These are phyloP conservation scores for Croton laevigatus DNA, from an alignment of 441 rosid species.

Conservation along the genomic window DNA sequence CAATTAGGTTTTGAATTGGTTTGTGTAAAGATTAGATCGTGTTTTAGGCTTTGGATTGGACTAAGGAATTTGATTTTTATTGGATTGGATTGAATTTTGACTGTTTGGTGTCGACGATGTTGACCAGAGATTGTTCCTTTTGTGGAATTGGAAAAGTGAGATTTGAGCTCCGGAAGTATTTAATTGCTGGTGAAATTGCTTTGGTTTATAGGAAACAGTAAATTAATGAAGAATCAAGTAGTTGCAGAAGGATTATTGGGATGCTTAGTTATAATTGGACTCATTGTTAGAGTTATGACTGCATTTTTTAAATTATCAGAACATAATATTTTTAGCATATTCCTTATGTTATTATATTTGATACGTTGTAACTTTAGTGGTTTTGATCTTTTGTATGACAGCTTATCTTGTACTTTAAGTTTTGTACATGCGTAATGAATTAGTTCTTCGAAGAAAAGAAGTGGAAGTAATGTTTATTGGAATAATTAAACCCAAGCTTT, in stretches of 20 bases:
- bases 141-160: background rate
- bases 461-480: background rate
- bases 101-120: background rate
- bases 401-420: background rate
- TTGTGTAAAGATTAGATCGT: slow-evolving; percentile 21
- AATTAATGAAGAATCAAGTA: background rate
- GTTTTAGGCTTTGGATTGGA: slow-evolving; percentile 18
- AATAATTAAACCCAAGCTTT: background rate
- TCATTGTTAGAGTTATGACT: background rate
- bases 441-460: background rate
- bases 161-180: background rate
- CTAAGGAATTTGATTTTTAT: slow-evolving; percentile 14
- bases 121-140: background rate
- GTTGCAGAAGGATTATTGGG: background rate
- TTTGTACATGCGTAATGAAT: background rate
- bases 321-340: background rate
- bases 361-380: background rate
- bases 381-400: background rate
- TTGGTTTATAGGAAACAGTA: background rate
- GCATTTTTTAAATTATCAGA: background rate
- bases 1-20: slow-evolving; percentile 2
- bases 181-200: slow-evolving; percentile 1
- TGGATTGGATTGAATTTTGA: slow-evolving; percentile 2
- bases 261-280: slow-evolving; percentile 5
- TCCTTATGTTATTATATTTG: background rate